Evolutionary conservation across 2,329 filamentous ascomycete species (phyloP).

Genomic region (Diaporthe australafricana): DNA sequence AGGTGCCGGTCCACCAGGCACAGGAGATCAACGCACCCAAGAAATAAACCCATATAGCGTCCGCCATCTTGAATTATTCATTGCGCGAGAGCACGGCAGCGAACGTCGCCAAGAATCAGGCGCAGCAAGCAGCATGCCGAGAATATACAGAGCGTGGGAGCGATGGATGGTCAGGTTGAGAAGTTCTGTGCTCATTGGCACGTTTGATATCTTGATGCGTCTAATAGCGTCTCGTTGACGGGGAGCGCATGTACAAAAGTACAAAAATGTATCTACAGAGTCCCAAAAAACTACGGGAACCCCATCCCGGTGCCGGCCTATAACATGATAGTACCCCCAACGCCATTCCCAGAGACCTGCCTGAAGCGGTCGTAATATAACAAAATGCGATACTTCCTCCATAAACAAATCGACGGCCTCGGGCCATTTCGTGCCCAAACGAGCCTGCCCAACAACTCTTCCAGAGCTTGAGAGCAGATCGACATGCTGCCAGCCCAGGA

Average conservation of each 20-base stretch:
- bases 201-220: conserved; percentile 6
- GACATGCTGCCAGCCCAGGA: conserved; percentile 3
- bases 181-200: conserved; percentile 7
- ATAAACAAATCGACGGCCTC: background rate
- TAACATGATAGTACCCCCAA: conserved; percentile 22
- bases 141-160: background rate
- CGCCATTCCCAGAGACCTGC: conserved; percentile 8
- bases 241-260: conserved; percentile 29
- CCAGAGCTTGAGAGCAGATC: conserved; percentile 1
- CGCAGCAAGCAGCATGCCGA: background rate
- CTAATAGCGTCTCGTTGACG: conserved; percentile 6
- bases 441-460: conserved; percentile 3
- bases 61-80: background rate
- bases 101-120: background rate
- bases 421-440: background rate
- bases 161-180: background rate
- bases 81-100: background rate
- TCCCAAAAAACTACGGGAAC: conserved; percentile 16
- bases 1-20: conserved; percentile 61
- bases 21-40: conserved; percentile 44
- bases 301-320: conserved; percentile 6
- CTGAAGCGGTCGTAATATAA: conserved; percentile 5
- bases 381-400: conserved; percentile 17
- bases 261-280: conserved; percentile 29
- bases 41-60: conserved; percentile 27